Evolutionary conservation across 2,329 filamentous ascomycete genomes (phyloP), one percentile per base, ranked within the genome.

Genomic region (Fusarium pseudonygamai): DNA sequence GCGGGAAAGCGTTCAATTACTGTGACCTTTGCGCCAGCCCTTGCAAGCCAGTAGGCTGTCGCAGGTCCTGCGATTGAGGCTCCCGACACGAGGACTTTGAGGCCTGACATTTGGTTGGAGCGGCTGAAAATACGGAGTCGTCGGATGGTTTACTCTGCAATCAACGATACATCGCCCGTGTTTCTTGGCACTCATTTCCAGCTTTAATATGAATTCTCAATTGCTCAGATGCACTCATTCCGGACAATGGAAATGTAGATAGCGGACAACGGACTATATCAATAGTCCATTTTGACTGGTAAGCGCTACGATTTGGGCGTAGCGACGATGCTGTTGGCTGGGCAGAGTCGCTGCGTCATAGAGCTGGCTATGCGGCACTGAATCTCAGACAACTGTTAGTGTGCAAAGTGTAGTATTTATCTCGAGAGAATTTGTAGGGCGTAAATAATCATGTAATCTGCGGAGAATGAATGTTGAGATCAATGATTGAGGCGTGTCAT

Each of bases 1-100:
- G 63, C n/a, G 4, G 81, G 74, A 52, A 79, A 81, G 16, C 82
- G 79, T 63, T 85, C 84, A 49, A 85, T 72, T n/a, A 85, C 69
- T 1, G 83, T 84, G 57, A 84, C 79, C 2, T 55, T 69, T 13
- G 79, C 79, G 3, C 79, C 78, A 13, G 77, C 72, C 64, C 70
- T 77, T 45, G 75, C 74, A 16, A 80, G 72, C 78, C 77, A 80
- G 71, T 79, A 79, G 5, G 78, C 78, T 13, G 76, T 71, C 10
- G 78, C 75, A 18, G 78, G 79, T 13, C 80, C 80, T 16, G 78
- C 80, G 60, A 81, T 79, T 59, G 78, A 79, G 22, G 79, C 80
- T 30, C 79, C 79, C 9, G 78, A 75, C 18, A 81, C 71, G n/a
- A 81, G 78, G 16, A 81, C 40, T 67, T 50, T 69, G 11, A 77